phyloP scores from a whole-genome alignment of 345 rosid genomes.

The Eucalyptus guilfoylei region DNA sequence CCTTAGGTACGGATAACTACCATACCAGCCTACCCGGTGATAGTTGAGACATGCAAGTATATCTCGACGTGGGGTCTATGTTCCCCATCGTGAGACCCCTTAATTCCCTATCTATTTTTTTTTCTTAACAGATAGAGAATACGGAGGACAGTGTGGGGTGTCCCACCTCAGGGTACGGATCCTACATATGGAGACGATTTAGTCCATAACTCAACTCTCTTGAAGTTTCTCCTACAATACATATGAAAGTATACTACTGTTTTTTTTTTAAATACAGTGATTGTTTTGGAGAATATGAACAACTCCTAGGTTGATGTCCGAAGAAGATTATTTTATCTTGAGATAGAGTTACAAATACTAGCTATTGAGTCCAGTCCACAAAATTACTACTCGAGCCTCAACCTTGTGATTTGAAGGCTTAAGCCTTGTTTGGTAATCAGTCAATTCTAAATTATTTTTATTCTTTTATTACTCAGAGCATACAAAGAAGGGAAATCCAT shows the following conservation, averaged over 20 bases:
- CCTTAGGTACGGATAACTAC: accelerated
- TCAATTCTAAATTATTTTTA: no score
- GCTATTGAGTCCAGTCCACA: background rate
- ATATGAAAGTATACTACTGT: background rate
- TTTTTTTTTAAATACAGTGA: background rate
- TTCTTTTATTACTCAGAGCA: no score
- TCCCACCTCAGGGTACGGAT: accelerated
- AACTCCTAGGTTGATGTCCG: background rate
- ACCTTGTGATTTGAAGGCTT: background rate
- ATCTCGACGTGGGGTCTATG: no score
- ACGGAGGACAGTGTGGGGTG: accelerated
- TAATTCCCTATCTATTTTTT: no score
- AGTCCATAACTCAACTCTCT: background rate
- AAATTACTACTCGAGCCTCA: background rate
- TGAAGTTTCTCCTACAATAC: background rate
- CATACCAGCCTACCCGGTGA: accelerated
- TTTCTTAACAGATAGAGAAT: no score
- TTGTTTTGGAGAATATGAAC: background rate
- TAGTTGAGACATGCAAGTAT: no score
- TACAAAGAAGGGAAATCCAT: no score
- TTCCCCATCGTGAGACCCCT: accelerated
- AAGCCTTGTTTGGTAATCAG: no score
- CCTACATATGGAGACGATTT: background rate
- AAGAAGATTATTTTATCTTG: background rate
- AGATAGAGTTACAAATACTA: background rate